Evolutionary conservation across 768 basidiomycete genomes (phyloP).

Genomic region (Tylopilus sp.): DNA sequence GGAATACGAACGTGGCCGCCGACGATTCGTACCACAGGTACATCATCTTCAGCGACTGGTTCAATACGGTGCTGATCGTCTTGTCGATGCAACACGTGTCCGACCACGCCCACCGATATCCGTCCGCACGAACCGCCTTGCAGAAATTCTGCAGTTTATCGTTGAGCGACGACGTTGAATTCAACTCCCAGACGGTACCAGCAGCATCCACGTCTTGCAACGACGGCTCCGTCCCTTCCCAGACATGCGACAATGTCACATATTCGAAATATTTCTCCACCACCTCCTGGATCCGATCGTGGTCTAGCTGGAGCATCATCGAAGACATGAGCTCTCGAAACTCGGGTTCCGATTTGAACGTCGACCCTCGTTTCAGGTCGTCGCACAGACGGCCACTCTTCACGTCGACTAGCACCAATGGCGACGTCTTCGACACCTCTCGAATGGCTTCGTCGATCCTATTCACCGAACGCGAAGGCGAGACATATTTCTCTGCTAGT

Average conservation of each 20-base stretch:
- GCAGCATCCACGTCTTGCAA: neutral
- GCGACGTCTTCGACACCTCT: neutral
- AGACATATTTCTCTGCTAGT: neutral
- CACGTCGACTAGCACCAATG: neutral
- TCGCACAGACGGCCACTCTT: neutral
- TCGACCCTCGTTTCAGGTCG: neutral
- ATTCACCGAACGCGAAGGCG: neutral
- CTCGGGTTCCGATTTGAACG: neutral
- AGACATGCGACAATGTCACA: no score
- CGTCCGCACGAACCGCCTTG: neutral
- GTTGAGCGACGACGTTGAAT: neutral
- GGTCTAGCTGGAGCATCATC: neutral
- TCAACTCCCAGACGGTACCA: slow-evolving; percentile 1
- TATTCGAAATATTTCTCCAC: neutral
- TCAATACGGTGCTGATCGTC: slow-evolving; percentile 2
- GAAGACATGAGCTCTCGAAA: neutral
- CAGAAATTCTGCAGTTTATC: slow-evolving; percentile 9
- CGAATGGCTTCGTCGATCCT: neutral
- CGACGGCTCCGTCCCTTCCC: neutral
- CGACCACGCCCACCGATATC: slow-evolving; percentile 15
- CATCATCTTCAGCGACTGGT: slow-evolving; percentile 10
- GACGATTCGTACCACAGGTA: slow-evolving; percentile 13
- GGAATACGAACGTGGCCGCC: slow-evolving; percentile 1
- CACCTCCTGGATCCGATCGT: neutral
- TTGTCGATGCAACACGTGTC: slow-evolving; percentile 14